These are phyloP conservation scores for Starmerella vaccinii DNA, from an alignment of 805 yeast genomes.

Conservation along the genomic window DNA sequence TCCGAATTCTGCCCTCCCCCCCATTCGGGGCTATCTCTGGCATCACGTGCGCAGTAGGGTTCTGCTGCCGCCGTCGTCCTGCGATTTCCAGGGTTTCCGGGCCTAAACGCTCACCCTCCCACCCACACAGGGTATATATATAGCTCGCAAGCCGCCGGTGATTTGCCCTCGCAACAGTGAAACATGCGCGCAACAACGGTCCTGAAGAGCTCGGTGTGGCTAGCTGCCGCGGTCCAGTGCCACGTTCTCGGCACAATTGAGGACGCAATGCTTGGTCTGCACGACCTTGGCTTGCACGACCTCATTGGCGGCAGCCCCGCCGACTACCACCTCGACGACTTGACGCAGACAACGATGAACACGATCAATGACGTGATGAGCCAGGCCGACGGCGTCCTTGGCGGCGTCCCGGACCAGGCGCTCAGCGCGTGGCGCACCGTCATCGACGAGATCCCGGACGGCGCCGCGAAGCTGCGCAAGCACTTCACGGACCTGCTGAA, in stretches of 20 bases:
- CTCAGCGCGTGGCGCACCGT: slow-evolving; percentile 29
- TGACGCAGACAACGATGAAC: slow-evolving; percentile 9
- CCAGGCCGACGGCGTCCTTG: slow-evolving; percentile 21
- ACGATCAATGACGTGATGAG: slow-evolving; percentile 27
- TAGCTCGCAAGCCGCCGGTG: no score
- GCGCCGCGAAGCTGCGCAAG: slow-evolving; percentile 24
- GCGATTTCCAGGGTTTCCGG: no score
- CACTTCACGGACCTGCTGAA: slow-evolving; percentile 20
- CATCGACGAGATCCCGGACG: slow-evolving; percentile 25
- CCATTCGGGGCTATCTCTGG: not conserved
- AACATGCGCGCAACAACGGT: slow-evolving; percentile 9
- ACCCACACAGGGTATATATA: not conserved
- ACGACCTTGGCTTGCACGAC: slow-evolving; percentile 7
- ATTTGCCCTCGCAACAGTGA: no score
- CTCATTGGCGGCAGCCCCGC: slow-evolving; percentile 13
- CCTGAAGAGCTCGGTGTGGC: slow-evolving; percentile 10
- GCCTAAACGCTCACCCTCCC: no score
- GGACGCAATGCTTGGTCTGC: slow-evolving; percentile 13
- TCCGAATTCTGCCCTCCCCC: no score
- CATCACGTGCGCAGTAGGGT: not conserved
- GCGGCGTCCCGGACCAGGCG: slow-evolving; percentile 27
- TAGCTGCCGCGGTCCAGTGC: slow-evolving; percentile 20
- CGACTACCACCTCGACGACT: slow-evolving; percentile 13
- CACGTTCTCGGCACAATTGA: slow-evolving; percentile 20
- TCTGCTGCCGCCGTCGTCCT: slow-evolving; percentile 5